Evolutionary conservation across 1,284 basidiomycete genomes (phyloP).

Genomic region (Violaceomyces palustris): DNA sequence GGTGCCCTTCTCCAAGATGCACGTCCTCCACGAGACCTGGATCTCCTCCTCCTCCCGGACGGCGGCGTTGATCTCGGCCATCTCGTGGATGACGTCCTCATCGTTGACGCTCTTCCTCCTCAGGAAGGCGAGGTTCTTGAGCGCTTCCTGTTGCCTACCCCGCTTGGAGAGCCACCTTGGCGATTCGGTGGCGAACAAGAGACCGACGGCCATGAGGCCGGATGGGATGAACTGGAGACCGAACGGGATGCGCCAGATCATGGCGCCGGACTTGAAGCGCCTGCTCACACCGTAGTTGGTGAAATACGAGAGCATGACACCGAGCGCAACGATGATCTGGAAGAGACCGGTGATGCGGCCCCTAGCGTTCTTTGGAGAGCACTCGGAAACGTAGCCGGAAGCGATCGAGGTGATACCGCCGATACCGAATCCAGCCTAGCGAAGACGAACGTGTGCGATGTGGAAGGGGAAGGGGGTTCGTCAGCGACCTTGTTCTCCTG

Average conservation of each 20-base stretch:
- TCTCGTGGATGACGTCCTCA: constrained; percentile 49
- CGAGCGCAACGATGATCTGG: constrained; percentile 46
- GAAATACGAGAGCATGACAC: constrained; percentile 55
- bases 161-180: constrained; percentile 55
- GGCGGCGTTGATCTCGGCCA: constrained; percentile 51
- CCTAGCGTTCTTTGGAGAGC: constrained; percentile 41
- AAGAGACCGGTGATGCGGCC: constrained; percentile 53
- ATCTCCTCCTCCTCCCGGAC: constrained; percentile 47
- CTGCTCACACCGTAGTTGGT: constrained; percentile 59
- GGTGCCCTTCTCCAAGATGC: constrained; percentile 55
- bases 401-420: constrained; percentile 16
- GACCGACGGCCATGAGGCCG: constrained; percentile 68
- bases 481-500: too few relatives aligned
- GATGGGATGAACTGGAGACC: constrained; percentile 71
- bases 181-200: constrained; percentile 63
- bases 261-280: constrained; percentile 58
- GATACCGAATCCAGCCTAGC: constrained; percentile 7
- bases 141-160: constrained; percentile 52
- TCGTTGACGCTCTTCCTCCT: constrained; percentile 52
- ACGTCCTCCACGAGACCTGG: constrained; percentile 51
- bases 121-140: constrained; percentile 54
- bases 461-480: too few relatives aligned
- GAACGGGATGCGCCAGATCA: constrained; percentile 69
- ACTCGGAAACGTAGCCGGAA: constrained; percentile 42
- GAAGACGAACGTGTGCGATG: too few relatives aligned